Conservation (phyloP, 208 protist genomes). For the Tritrichomonas musculus region DNA sequence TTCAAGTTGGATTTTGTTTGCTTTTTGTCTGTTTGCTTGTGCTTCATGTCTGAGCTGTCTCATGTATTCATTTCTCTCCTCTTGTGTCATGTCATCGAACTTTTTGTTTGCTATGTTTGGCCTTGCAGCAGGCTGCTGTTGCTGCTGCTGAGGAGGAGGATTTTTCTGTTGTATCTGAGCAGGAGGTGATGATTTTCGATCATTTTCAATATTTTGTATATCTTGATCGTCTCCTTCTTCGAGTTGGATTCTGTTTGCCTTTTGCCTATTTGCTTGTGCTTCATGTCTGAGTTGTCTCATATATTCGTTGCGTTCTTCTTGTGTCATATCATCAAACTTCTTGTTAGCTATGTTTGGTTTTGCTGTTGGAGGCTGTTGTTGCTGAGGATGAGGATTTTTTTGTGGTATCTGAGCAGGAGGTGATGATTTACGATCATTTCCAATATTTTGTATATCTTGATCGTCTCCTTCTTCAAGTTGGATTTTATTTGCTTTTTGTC, state of each 20-base stretch:
- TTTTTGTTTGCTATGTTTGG: too few relatives aligned
- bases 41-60: neutral
- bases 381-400: neutral
- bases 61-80: neutral
- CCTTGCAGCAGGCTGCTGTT: too few relatives aligned
- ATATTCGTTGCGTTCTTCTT: neutral
- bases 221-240: too few relatives aligned
- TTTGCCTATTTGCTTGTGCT: conserved; percentile 6
- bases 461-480: neutral
- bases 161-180: too few relatives aligned
- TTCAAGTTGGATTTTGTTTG: neutral
- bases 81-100: neutral
- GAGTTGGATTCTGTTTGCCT: too few relatives aligned
- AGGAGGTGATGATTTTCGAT: too few relatives aligned
- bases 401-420: too few relatives aligned
- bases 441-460: neutral
- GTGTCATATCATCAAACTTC: neutral
- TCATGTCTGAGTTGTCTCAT: neutral
- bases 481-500: neutral
- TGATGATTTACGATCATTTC: neutral
- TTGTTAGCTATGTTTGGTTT: neutral
- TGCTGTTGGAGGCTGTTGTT: neutral
- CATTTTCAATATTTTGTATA: too few relatives aligned
- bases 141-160: too few relatives aligned
- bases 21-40: neutral